phyloP scores from a whole-genome alignment of 768 basidiomycete species.

The Mrakia blollopis region DNA sequence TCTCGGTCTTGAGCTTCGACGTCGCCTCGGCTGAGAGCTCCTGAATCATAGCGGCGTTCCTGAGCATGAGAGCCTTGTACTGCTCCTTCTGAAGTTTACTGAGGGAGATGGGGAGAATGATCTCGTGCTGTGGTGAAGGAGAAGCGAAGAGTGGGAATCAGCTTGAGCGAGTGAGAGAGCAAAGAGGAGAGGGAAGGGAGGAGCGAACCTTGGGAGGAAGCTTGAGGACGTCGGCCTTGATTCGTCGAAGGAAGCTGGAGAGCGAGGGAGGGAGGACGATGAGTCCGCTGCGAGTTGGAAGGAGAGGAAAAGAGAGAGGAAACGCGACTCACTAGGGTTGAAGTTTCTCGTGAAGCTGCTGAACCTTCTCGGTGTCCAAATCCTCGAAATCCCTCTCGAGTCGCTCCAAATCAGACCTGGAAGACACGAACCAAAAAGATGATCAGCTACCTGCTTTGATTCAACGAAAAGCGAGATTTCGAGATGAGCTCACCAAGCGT shows the following conservation, averaged over 20 bases:
- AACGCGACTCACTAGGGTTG: slow-evolving; percentile 55
- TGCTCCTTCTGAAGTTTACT: slow-evolving; percentile 78
- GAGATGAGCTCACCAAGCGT: slow-evolving; percentile 34
- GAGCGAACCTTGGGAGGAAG: slow-evolving; percentile 70
- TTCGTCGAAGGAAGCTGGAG: slow-evolving; percentile 68
- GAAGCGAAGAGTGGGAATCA: background rate
- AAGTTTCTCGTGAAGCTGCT: slow-evolving; percentile 69
- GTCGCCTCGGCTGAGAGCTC: slow-evolving; percentile 10
- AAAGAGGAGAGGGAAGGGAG: background rate
- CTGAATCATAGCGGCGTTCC: slow-evolving; percentile 13
- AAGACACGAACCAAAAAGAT: slow-evolving; percentile 61
- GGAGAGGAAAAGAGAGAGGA: background rate
- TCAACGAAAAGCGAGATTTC: background rate
- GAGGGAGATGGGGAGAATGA: slow-evolving; percentile 77
- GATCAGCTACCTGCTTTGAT: slow-evolving; percentile 64
- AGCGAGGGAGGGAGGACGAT: background rate
- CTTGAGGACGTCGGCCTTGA: slow-evolving; percentile 86
- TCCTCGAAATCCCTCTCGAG: slow-evolving; percentile 70
- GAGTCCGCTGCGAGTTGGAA: background rate
- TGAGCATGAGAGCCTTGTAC: slow-evolving; percentile 62
- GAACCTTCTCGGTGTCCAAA: slow-evolving; percentile 72
- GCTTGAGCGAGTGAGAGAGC: background rate
- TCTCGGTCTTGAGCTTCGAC: slow-evolving; percentile 16
- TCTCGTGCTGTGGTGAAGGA: slow-evolving; percentile 40
- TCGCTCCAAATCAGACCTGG: slow-evolving; percentile 63